Base-by-base conservation (phyloP, 2,329 filamentous ascomycete genomes). In the Sporothrix phasma region DNA sequence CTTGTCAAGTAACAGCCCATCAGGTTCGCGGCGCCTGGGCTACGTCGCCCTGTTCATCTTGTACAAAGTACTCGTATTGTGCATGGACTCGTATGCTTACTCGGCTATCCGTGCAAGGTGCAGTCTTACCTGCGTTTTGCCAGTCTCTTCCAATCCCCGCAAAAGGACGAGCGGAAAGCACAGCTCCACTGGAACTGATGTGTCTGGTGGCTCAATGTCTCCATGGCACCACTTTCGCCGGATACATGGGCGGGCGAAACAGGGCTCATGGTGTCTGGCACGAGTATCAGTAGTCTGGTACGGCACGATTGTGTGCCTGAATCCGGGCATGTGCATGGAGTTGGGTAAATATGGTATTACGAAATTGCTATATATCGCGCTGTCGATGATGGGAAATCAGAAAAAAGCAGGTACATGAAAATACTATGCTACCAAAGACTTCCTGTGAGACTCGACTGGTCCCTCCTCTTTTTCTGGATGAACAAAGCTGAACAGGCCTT, bases 271-370 rank as follows among this genome's bases (percentile, higher is more conserved):
- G n/a, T n/a, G n/a, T n/a, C n/a, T 54, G 51, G n/a, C 51, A 22
- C 3, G 51, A 39, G 51, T 31, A 34, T n/a, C n/a, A n/a, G n/a
- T n/a, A 7, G 26, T 26, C 47, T 8, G 5, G 19, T 13, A 39
- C 34, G 37, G 51, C 51, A 39, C 51, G 31, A 39, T 24, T 24
- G 15, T 53, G 8, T 22, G 31, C 24, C 7, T 17, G 10, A 17
- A 39, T 15, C 19, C 39, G 11, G 31, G 17, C n/a, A 43, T 29
- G 6, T 2, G 5, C 3, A 19, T 31, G 56, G 37, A 59, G 56
- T 31, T 43, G 39, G 24, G 58, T 19, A 39, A 61, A 61, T 61
- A 61, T 61, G 58, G 43, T 61, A 61, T 61, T 61, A 61, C 58
- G 49, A 61, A 22, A 47, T 39, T 47, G 43, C 58, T 61, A 47